Evolutionary conservation across 164 flowering plant genomes (phyloP), one percentile per base, ranked within the genome.

Genomic region (Vitis labrusca): DNA sequence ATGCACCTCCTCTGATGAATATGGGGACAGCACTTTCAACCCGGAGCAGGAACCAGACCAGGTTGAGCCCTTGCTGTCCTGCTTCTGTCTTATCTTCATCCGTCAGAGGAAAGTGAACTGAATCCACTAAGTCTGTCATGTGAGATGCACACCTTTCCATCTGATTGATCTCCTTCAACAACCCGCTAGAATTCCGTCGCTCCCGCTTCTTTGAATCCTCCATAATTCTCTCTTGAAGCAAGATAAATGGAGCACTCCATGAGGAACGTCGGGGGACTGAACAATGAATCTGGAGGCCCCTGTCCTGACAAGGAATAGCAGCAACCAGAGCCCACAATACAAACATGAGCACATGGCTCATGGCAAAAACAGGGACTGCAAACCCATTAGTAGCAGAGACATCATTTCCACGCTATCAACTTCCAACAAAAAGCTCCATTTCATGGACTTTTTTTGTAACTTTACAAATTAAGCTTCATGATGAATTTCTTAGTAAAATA

Each of bases 261-360:
- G 73, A 10, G 70, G 75, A 81, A 1, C 81, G 79, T 17, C 84
- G 69, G 0, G 86, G 83, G 55, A 83, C 50, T 0, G 86, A 59
- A 49, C 85, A 83, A 67, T 84, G 80, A 17, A 73, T 67, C 49
- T 77, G 76, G 13, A 85, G 75, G 50, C 85, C 76, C 17, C 88
- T 76, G 50, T 86, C 90, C 66, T 85, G 90, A 72, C 88, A 86
- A 50, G 90, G 90, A 37, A 85, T 72, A 1, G 90, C 88, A 8
- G 90, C 90, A n/a, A 85, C 88, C 8, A 86, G 79, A 29, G 74
- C 72, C 90, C 88, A 86, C 76, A 83, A 10, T 5, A 81, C 88
- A 61, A 86, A 81, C 78, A 80, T 17, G 11, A 85, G 78, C 32
- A 83, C 74, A 44, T 59, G 76, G 47, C 71, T 77, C 84, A 86